Evolutionary conservation across 306 rosid genomes (phyloP), one percentile per base, ranked within the genome.

Genomic region (Quercus rubra): DNA sequence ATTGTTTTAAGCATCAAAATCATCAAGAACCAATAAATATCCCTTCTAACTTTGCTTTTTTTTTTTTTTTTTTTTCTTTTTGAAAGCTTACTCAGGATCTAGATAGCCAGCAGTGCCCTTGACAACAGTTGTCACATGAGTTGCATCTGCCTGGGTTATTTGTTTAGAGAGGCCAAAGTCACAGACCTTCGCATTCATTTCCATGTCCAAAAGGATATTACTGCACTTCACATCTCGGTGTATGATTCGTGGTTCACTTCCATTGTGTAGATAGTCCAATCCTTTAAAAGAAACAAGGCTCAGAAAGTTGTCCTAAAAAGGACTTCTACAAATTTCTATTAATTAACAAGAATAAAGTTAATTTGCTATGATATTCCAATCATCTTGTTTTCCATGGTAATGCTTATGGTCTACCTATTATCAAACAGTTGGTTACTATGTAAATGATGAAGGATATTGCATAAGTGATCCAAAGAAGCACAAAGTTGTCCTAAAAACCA

Each of bases 71-170:
- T 27, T 14, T 10, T 58, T 5, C 55, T 21, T 68, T 52, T 55
- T 1, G 4, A 73, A 57, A 81, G 69, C 91, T 14, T 94, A 94
- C 99, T 94, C 99, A 17, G 99, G 99, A 87, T 94, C 99, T 4
- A 94, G 91, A 85, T 94, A 94, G 17, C 99, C 97, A 54, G 93
- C 97, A 31, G 99, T 94, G 73, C 99, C 99, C 82, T 94, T 94
- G 73, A 94, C 99, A 66, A 92, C 84, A 5, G 99, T 94, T 73
- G 97, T 94, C 71, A 94, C 97, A 83, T 94, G 99, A 68, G 92
- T 91, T 81, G 99, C 99, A 77, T 90, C 94, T 71, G 89, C 81
- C 38, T 84, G 86, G 19, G 83, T 79, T 18, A 94, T 81, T 90
- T 92, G 97, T 89, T 94, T 92, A 19, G 91, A 94, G 70, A 94